phyloP scores from a whole-genome alignment of 345 rosid genomes.

The Arabidopsis suecica region DNA sequence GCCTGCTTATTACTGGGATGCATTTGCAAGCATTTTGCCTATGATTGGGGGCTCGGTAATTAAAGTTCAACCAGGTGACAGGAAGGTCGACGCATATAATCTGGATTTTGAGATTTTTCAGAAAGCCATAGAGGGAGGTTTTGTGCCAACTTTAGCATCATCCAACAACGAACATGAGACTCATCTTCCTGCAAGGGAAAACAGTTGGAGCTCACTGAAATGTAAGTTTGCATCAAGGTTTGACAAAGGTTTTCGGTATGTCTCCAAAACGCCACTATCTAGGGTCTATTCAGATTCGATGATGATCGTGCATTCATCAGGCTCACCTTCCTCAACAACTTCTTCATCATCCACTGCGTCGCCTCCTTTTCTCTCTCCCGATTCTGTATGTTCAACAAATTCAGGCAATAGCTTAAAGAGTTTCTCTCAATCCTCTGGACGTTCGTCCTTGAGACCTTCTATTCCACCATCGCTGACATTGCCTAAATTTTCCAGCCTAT shows the following conservation, averaged over 20 bases:
- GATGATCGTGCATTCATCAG: conserved; percentile 73
- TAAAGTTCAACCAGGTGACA: conserved; percentile 63
- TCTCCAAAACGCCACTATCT: conserved; percentile 70
- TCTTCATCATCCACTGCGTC: conserved; percentile 69
- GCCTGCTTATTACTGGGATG: conserved; percentile 85
- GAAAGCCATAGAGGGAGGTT: conserved; percentile 90
- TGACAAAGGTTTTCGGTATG: conserved; percentile 61
- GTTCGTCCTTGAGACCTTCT: conserved; percentile 71
- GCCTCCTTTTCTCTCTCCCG: conserved; percentile 78
- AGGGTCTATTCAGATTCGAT: conserved; percentile 93
- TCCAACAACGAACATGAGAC: conserved; percentile 88
- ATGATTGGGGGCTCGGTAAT: conserved; percentile 52
- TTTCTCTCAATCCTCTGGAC: conserved; percentile 66
- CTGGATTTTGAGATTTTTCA: conserved; percentile 89
- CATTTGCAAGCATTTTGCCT: conserved; percentile 76
- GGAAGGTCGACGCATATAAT: conserved; percentile 75
- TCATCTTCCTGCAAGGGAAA: conserved; percentile 92
- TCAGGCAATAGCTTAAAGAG: conserved; percentile 65
- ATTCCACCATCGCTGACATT: conserved; percentile 59
- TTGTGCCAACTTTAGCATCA: conserved; percentile 85
- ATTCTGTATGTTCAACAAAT: conserved; percentile 64
- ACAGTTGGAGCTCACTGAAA: conserved; percentile 88
- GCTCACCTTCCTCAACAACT: conserved; percentile 59
- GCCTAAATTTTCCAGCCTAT: conserved; percentile 69
- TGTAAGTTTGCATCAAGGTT: conserved; percentile 76